Conservation (phyloP, 2,329 filamentous ascomycete genomes). For the Phaeosphaeria sp. region DNA sequence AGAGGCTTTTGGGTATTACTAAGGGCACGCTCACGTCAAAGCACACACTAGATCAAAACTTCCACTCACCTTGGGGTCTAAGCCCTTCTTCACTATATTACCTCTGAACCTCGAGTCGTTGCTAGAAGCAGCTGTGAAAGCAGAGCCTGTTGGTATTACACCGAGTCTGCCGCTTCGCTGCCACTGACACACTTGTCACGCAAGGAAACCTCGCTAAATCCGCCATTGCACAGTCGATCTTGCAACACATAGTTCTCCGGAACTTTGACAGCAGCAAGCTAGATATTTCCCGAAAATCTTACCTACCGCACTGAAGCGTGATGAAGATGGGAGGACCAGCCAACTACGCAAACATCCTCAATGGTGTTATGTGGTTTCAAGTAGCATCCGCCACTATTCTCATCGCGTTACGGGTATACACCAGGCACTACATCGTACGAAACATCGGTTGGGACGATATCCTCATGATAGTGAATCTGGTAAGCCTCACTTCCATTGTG, state of each 20-base stretch:
- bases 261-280: background rate
- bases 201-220: background rate
- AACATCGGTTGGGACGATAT: slow-evolving; percentile 40
- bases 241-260: background rate
- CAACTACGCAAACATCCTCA: slow-evolving; percentile 32
- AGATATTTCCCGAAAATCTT: background rate
- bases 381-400: slow-evolving; percentile 32
- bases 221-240: background rate
- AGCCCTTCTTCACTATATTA: too few relatives aligned
- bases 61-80: background rate
- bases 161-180: background rate
- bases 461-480: slow-evolving; percentile 36
- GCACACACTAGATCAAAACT: background rate
- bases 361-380: slow-evolving; percentile 42
- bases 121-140: background rate
- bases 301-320: background rate
- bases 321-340: slow-evolving; percentile 24
- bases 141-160: background rate
- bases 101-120: too few relatives aligned
- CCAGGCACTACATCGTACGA: slow-evolving; percentile 33
- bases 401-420: slow-evolving; percentile 35
- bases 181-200: background rate
- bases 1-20: background rate
- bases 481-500: slow-evolving; percentile 12
- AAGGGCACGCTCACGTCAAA: background rate